Percentiles rank a stretch among this genome's conserved stretches.
phyloP scores from a whole-genome alignment of 305 asterid genomes.

The Fraxinus sp. region DNA sequence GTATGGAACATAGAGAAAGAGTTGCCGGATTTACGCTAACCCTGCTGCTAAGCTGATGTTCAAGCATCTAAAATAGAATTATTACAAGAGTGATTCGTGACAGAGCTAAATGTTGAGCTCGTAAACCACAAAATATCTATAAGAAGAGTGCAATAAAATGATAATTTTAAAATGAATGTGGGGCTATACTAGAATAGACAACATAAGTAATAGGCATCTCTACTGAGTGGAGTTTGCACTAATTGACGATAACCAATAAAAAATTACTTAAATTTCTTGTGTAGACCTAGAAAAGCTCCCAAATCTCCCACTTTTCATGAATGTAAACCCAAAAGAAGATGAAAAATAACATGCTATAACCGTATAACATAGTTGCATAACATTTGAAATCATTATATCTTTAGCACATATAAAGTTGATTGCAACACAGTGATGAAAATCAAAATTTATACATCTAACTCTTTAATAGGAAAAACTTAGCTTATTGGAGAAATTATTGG shows the following conservation, averaged over 20 bases:
- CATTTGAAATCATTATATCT: background rate
- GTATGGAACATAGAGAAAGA: no score
- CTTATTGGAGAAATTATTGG: background rate
- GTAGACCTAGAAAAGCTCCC: background rate
- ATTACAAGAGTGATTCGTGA: background rate
- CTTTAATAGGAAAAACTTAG: background rate
- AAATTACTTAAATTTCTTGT: background rate
- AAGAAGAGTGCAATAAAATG: background rate
- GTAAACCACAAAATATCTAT: background rate
- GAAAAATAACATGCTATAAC: background rate
- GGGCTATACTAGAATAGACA: background rate
- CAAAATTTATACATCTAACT: background rate
- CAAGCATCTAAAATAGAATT: background rate
- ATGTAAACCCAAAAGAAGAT: background rate
- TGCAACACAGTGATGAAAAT: background rate
- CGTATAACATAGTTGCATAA: background rate
- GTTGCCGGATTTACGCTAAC: no score
- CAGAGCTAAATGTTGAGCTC: background rate
- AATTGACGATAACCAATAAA: background rate
- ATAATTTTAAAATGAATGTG: background rate
- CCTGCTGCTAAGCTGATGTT: no score
- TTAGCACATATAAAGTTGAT: background rate
- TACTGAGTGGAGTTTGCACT: background rate
- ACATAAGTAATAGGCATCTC: background rate
- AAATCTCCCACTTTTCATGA: background rate